Base-by-base conservation (phyloP, 139 green algal genomes). In the Ostreobium quekettii region DNA sequence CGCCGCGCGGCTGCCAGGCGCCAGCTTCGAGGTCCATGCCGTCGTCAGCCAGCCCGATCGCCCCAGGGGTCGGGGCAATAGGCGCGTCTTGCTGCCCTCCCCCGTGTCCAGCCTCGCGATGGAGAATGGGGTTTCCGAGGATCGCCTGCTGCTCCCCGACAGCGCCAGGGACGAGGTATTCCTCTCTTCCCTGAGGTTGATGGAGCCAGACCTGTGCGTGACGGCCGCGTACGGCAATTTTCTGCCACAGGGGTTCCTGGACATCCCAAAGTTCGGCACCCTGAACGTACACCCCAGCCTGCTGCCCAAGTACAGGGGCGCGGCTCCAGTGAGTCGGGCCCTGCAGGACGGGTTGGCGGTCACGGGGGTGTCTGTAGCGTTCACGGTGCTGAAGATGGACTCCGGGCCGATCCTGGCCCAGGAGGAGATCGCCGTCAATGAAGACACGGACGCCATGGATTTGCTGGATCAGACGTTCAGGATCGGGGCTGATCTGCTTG, bases 221-320 rank as follows among this genome's bases (percentile, higher is more conserved):
- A 99, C 94, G 0, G 94, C 91, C 2, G 94, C 94, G 0, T 97
- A 99, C 64, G 94, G 94, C 70, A 96, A 97, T 81, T 90, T 98
- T 70, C 82, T 99, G 36, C 94, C 94, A 0, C 71, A 81, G 39
- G 48, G 47, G 2, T 97, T 99, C 80, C 81, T 98, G 29, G 79
- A 83, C 66, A 90, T 96, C 6, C 93, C 93, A 0, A 67, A 53
- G 1, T 74, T 80, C 31, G 93, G 93, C 46, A 97, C 90, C 0
- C 83, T 99, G 47, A 99, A 99, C 84, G 91, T 99, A 63, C 93
- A 99, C 79, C 93, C 93, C 26, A 90, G 77, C 66, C 81, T 97
- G 42, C 85, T 99, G 69, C 93, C 93, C 0, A 68, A 75, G 36
- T 99, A 92, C 68, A 82, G 94, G 5, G 94, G 94, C 1, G 93